Base-by-base conservation (phyloP, 345 rosid genomes). In the Kandelia obovata region DNA sequence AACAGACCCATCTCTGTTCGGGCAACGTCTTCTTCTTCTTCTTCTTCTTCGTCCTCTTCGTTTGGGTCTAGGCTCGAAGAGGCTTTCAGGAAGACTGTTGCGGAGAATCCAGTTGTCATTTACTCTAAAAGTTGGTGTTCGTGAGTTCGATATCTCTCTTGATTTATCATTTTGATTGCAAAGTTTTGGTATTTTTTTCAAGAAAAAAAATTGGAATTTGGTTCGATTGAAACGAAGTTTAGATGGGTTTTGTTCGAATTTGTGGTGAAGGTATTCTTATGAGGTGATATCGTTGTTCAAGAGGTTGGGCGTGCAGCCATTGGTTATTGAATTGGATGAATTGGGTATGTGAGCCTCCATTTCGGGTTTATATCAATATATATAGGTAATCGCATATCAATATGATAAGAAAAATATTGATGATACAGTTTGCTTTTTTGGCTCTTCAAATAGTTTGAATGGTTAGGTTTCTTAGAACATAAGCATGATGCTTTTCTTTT, bases 51-150 rank as follows among this genome's bases (percentile, higher is more conserved):
- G 17, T 43, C 17, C 0, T 43, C 49, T 17, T 43, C 97, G 15
- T 95, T 85, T 51, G 97, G 93, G 26, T 84, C 97, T 61, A 79
- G 90, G 76, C 88, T 89, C 67, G 96, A 90, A 80, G 96, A 85
- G 57, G 80, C 67, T 55, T 80, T 95, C 23, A 90, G 77, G 81
- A 88, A 77, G 80, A 90, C 92, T 0, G 88, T 92, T 11, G 67
- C 60, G 63, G 89, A 90, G 51, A 89, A 92, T 69, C 82, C 84
- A 43, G 97, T 88, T 62, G 99, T 95, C 64, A 89, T 95, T 67
- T 95, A 95, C 84, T 95, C 99, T 72, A 95, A 92, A 77, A 74
- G 79, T 73, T 91, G 98, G 97, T 94, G 98, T 88, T 86, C 96
- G 97, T 94, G 80, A 64, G 98, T 91, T 73, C 62, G 19, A 49